phyloP scores from a whole-genome alignment of 805 yeast genomes.

The Saccharomyces kudriavzevii region DNA sequence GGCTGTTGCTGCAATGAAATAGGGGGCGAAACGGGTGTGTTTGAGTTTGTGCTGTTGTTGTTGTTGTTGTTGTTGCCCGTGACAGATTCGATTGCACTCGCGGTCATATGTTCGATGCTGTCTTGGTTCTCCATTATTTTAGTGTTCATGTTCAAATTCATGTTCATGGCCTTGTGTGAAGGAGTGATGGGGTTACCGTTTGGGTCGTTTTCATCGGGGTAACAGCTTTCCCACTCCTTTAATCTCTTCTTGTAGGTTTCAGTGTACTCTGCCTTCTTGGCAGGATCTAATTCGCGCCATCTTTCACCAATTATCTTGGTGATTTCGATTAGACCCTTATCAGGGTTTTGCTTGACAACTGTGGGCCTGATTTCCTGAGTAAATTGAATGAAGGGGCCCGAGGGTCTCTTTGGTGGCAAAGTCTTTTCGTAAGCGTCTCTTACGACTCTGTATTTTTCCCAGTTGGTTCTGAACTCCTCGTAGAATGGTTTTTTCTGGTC shows the following conservation, averaged over 20 bases:
- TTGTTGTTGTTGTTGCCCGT: background rate
- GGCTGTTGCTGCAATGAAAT: background rate
- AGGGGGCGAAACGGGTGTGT: background rate
- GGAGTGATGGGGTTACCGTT: background rate
- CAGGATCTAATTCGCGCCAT: slow-evolving; percentile 27
- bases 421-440: slow-evolving; percentile 31
- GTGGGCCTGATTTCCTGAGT: slow-evolving; percentile 30
- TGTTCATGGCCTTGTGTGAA: background rate
- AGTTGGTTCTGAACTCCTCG: slow-evolving; percentile 36
- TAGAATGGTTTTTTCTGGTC: slow-evolving; percentile 77
- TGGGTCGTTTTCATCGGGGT: slow-evolving; percentile 24
- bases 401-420: slow-evolving; percentile 33
- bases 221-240: slow-evolving; percentile 34
- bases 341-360: slow-evolving; percentile 28
- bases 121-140: background rate
- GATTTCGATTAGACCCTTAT: slow-evolving; percentile 28
- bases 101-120: background rate
- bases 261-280: slow-evolving; percentile 26
- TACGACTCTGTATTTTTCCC: slow-evolving; percentile 30
- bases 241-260: slow-evolving; percentile 31
- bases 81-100: background rate
- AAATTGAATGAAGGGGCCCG: slow-evolving; percentile 32
- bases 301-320: slow-evolving; percentile 28
- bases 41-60: background rate
- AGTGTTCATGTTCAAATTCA: background rate